Percentiles rank a stretch among this genome's conserved stretches.
phyloP scores from a whole-genome alignment of 495 filamentous ascomycete species.

The Penicillium paxilli region DNA sequence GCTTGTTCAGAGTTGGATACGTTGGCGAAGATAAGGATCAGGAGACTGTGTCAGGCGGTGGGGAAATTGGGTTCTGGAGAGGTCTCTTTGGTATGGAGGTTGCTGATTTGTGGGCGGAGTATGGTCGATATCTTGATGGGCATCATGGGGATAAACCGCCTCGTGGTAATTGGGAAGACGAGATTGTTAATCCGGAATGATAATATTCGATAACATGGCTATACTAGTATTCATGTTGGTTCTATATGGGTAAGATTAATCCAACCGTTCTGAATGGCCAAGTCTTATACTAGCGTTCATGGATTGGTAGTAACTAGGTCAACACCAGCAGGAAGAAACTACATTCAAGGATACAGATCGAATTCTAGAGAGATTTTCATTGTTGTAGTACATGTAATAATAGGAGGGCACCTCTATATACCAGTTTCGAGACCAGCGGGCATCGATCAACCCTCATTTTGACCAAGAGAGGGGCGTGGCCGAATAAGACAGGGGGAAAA shows the following conservation, averaged over 20 bases:
- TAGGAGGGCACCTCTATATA: constrained; percentile 25
- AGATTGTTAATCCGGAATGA: constrained; percentile 25
- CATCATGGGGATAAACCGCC: neutral
- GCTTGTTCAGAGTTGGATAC: constrained; percentile 55
- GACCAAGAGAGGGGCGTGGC: constrained; percentile 18
- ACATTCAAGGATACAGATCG: neutral
- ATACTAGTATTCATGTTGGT: too few species aligned
- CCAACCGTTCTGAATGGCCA: too few species aligned
- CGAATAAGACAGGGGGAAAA: constrained; percentile 13
- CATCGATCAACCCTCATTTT: constrained; percentile 11
- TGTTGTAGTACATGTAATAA: constrained; percentile 27
- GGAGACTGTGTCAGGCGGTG: constrained; percentile 1
- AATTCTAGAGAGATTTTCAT: constrained; percentile 19
- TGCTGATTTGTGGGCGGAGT: constrained; percentile 72
- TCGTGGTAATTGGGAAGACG: constrained; percentile 31
- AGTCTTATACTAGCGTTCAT: too few species aligned
- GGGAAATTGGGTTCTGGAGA: constrained; percentile 71
- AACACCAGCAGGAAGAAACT: neutral
- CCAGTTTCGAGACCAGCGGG: constrained; percentile 11
- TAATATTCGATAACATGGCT: too few species aligned
- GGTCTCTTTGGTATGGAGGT: constrained; percentile 64
- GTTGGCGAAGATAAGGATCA: constrained; percentile 32
- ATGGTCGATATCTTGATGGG: constrained; percentile 49
- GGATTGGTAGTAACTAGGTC: neutral
- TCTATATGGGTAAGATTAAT: too few species aligned